Evolutionary conservation across 1,284 basidiomycete genomes (phyloP).

Genomic region (Caloboletus inedulis): DNA sequence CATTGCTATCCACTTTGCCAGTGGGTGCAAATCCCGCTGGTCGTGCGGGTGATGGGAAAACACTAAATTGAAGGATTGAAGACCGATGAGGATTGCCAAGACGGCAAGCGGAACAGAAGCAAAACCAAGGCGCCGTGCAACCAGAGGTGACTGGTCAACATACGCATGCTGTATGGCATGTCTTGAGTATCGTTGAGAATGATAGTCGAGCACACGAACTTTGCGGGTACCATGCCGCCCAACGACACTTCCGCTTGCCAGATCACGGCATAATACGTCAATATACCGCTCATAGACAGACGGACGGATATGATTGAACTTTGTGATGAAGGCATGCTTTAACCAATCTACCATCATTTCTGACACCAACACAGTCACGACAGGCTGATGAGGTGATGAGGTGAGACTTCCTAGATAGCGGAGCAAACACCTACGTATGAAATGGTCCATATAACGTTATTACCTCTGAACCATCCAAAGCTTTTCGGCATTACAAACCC

Average conservation of each 20-base stretch:
- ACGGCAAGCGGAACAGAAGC: slow-evolving; percentile 91
- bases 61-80: slow-evolving; percentile 74
- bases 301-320: slow-evolving; percentile 94
- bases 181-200: slow-evolving; percentile 8
- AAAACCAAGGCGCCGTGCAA: slow-evolving; percentile 91
- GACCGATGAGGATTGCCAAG: slow-evolving; percentile 83
- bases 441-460: slow-evolving; percentile 83
- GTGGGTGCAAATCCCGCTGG: slow-evolving; percentile 36
- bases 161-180: slow-evolving; percentile 65
- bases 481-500: slow-evolving; percentile 78
- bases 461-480: slow-evolving; percentile 79
- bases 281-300: slow-evolving; percentile 95
- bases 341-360: slow-evolving; percentile 98
- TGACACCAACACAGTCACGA: slow-evolving; percentile 85
- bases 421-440: slow-evolving; percentile 65
- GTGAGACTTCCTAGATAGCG: not conserved
- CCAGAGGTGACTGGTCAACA: slow-evolving; percentile 94
- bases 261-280: slow-evolving; percentile 93
- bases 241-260: slow-evolving; percentile 77
- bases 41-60: slow-evolving; percentile 46
- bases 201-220: slow-evolving; percentile 38
- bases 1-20: slow-evolving; percentile 65
- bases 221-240: slow-evolving; percentile 67
- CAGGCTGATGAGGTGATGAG: slow-evolving; percentile 56
- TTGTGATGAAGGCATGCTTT: slow-evolving; percentile 99